Evolutionary conservation across 495 filamentous ascomycete species (phyloP), one percentile per base, ranked within the genome.

Genomic region (Patellaria atrata): DNA sequence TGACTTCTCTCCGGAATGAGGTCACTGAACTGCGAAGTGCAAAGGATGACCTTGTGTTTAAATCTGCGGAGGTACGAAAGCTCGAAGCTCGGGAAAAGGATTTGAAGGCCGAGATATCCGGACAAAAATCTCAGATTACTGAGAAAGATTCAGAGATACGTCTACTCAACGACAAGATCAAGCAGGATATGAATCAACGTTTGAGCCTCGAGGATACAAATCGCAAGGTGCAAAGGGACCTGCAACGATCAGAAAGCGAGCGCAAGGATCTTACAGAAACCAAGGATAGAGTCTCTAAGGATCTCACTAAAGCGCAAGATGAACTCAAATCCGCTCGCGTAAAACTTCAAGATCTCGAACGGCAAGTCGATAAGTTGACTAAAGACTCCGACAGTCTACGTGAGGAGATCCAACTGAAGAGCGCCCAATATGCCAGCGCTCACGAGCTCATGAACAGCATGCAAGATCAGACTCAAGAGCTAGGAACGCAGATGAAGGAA

Each of bases 401-500:
- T 21, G 84, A 94, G 30, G 87, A 96, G 35, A 68, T 80, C 12
- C 73, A 83, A 45, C 61, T 93, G 21, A 92, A 83, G 62, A 72
- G 72, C 0, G 77, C 75, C n/a, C 85, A 94, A 55, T 78, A 87
- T 46, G 70, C 70, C 19, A 87, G 70, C 46, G 82, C 82, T 0
- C 84, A 96, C 55, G 78, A 72, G 40, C 53, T 93, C 27, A 77
- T 94, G 56, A 73, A 73, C 38, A 91, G 80, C 47, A 85, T 94
- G 84, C 81, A 84, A 35, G 83, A 94, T 48, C 84, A 97, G 56
- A 77, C 75, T 2, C 63, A 76, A 2, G 89, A 97, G 56, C 63
- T 96, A 45, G 73, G 74, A n/a, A 78, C 80, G 58, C 91, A 93
- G 57, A 78, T 93, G 67, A 87, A 85, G 59, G 89, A 97, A 54